A percentile compares a stretch with the other conserved stretches of the same genome.
These are phyloP conservation scores for Inonotus obliquus DNA, from an alignment of 1,284 basidiomycete species.

Conservation along the genomic window DNA sequence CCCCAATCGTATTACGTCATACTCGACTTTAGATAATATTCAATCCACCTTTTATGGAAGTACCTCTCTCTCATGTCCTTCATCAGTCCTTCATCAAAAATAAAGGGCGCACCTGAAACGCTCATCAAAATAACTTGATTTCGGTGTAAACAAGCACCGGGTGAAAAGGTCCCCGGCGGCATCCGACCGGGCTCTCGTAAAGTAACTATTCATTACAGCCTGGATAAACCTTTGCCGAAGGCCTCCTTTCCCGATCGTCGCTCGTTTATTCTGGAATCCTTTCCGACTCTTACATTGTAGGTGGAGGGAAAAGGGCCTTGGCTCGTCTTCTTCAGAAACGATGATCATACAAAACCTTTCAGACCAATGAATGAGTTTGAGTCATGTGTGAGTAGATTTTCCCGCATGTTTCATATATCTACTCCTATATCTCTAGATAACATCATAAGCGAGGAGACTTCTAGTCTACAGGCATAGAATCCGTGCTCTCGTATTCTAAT, in stretches of 20 bases:
- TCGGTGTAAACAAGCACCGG: neutral
- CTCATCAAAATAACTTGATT: neutral
- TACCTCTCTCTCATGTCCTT: neutral
- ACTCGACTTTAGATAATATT: neutral
- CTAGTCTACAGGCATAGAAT: neutral
- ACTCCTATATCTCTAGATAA: neutral
- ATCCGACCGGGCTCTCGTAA: neutral
- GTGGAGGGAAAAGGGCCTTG: neutral
- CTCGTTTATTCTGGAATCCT: neutral
- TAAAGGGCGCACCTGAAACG: neutral
- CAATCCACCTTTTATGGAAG: too few relatives aligned
- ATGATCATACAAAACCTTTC: neutral
- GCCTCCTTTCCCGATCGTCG: neutral
- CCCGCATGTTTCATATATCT: neutral
- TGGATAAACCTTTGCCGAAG: neutral
- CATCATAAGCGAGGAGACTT: neutral
- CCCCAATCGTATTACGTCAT: neutral
- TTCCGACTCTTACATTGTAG: neutral
- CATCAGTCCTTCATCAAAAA: neutral
- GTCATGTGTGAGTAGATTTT: neutral
- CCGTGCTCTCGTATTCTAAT: neutral
- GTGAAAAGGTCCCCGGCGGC: neutral
- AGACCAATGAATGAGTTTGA: neutral
- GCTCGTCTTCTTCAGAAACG: neutral
- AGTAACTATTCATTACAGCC: neutral